Evolutionary conservation across 352 stramenopile genomes (phyloP).

Genomic region (Phytophthora tubulina): DNA sequence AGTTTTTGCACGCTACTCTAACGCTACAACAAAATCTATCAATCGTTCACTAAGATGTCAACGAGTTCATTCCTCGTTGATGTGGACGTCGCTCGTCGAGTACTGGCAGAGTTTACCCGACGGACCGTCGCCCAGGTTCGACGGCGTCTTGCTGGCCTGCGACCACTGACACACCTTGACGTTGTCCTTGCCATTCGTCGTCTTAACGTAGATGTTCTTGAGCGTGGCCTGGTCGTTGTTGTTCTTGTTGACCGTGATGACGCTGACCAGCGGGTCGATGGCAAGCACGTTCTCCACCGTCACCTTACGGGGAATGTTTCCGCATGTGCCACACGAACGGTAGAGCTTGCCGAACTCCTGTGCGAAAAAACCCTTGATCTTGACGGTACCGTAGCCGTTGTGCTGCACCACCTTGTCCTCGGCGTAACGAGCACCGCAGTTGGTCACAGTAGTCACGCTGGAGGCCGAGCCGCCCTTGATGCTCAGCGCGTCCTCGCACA

Average conservation of each 20-base stretch:
- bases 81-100: slow-evolving; percentile 28
- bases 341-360: slow-evolving; percentile 3
- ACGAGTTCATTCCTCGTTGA: slow-evolving; percentile 32
- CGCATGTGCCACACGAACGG: background rate
- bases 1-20: background rate
- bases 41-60: slow-evolving; percentile 2
- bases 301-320: slow-evolving; percentile 29
- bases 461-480: slow-evolving; percentile 12
- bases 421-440: slow-evolving; percentile 43
- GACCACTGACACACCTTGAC: slow-evolving; percentile 22
- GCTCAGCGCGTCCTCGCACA: slow-evolving; percentile 4
- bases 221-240: slow-evolving; percentile 36
- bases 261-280: slow-evolving; percentile 27
- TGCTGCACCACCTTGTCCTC: slow-evolving; percentile 51
- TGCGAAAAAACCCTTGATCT: background rate
- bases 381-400: slow-evolving; percentile 2
- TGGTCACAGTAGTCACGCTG: slow-evolving; percentile 37
- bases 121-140: slow-evolving; percentile 24
- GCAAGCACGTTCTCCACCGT: slow-evolving; percentile 34
- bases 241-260: slow-evolving; percentile 39
- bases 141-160: slow-evolving; percentile 25
- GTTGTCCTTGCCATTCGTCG: slow-evolving; percentile 16
- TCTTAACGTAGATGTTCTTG: slow-evolving; percentile 37
- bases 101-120: slow-evolving; percentile 29
- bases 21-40: slow-evolving; percentile 10